phyloP scores from a whole-genome alignment of 805 yeast genomes.

The Isabelozyma heimii region DNA sequence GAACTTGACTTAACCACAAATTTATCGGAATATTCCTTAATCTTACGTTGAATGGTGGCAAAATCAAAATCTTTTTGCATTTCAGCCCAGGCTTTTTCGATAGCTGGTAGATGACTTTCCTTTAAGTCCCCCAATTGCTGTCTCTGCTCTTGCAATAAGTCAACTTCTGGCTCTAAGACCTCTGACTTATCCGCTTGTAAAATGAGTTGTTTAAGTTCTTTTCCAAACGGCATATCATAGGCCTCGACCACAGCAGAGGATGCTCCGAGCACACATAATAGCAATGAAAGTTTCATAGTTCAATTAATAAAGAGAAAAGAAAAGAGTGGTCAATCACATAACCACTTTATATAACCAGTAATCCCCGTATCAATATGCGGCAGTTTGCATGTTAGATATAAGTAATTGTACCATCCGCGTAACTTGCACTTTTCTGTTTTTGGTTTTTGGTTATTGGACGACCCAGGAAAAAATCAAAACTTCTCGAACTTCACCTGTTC shows the following conservation, averaged over 20 bases:
- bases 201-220: constrained; percentile 4
- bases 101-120: constrained; percentile 5
- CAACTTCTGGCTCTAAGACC: background rate
- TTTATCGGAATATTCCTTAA: constrained; percentile 6
- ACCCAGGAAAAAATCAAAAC: background rate
- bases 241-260: constrained; percentile 7
- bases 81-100: constrained; percentile 14
- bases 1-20: constrained; percentile 2
- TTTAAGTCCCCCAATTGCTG: constrained; percentile 2
- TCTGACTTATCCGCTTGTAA: constrained; percentile 1
- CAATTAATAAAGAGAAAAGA: background rate
- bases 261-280: constrained; percentile 7
- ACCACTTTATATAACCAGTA: background rate
- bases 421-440: background rate
- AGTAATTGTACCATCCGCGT: background rate
- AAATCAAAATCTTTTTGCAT: constrained; percentile 8
- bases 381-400: background rate
- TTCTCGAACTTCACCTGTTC: background rate
- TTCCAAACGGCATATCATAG: background rate
- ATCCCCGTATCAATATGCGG: background rate
- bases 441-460: background rate
- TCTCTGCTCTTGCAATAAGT: background rate
- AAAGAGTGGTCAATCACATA: background rate
- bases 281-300: constrained; percentile 8
- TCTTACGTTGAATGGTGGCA: constrained; percentile 4